phyloP scores from a whole-genome alignment of 768 basidiomycete genomes.

The Lyophyllum shimeji region DNA sequence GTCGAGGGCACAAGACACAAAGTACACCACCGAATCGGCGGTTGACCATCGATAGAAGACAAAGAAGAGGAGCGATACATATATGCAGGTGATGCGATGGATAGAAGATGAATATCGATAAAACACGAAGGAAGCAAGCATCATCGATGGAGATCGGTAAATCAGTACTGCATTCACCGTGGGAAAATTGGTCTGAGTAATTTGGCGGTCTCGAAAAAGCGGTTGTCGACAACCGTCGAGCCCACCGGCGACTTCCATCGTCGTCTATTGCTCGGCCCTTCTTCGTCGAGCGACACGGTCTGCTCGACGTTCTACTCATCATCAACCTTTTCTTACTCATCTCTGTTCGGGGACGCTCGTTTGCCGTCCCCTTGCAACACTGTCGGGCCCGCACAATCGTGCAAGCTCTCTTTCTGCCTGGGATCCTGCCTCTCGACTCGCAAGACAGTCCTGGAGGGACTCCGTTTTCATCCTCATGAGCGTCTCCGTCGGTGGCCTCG shows the following conservation, averaged over 20 bases:
- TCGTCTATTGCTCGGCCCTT: constrained; percentile 5
- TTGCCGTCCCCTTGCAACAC: constrained; percentile 35
- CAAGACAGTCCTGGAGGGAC: constrained; percentile 41
- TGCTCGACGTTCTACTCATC: constrained; percentile 14
- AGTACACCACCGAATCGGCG: not conserved
- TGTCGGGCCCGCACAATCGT: constrained; percentile 37
- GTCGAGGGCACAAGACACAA: not conserved
- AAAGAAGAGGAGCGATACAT: not conserved
- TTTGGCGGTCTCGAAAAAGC: constrained; percentile 18
- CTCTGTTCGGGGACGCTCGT: constrained; percentile 19
- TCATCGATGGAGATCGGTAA: constrained; percentile 13
- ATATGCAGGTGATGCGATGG: constrained; percentile 13
- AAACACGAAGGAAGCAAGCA: not conserved
- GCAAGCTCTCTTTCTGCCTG: constrained; percentile 31
- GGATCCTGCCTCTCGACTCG: constrained; percentile 32
- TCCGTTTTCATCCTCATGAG: constrained; percentile 59
- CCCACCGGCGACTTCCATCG: constrained; percentile 11
- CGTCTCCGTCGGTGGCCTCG: constrained; percentile 62
- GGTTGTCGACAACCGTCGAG: constrained; percentile 6
- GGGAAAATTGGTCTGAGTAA: constrained; percentile 19
- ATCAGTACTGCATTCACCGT: constrained; percentile 11
- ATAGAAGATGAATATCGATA: constrained; percentile 1
- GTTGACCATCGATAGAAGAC: constrained; percentile 5
- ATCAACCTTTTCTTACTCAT: not conserved
- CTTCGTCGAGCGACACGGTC: constrained; percentile 16